Percentiles rank a stretch among this genome's conserved stretches.
phyloP scores from a whole-genome alignment of 352 stramenopile genomes.

The Phytophthora meadii region DNA sequence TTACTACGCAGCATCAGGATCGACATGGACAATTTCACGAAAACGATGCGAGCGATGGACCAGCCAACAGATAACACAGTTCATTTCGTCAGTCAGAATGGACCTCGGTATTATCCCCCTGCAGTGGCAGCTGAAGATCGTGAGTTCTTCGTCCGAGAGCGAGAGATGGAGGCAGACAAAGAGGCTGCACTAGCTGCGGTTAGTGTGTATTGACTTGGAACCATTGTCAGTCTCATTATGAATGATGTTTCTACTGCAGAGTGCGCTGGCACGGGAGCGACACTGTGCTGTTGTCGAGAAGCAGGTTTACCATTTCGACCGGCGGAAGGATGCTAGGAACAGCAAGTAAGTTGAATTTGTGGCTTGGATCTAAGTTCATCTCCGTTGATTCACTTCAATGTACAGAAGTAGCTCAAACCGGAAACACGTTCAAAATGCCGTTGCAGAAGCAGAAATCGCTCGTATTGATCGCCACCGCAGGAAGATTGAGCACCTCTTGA shows the following conservation, averaged over 20 bases:
- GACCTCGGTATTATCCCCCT: conserved; percentile 27
- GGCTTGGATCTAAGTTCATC: background rate
- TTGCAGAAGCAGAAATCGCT: conserved; percentile 18
- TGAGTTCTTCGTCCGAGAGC: conserved; percentile 44
- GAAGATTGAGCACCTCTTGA: conserved; percentile 65
- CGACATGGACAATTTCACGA: conserved; percentile 45
- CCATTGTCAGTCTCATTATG: background rate
- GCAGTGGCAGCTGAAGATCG: conserved; percentile 43
- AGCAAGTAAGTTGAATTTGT: conserved; percentile 9
- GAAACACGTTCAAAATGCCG: conserved; percentile 10
- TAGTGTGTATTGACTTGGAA: conserved; percentile 3
- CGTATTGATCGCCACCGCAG: conserved; percentile 60
- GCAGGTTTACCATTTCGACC: conserved; percentile 60
- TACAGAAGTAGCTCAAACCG: background rate
- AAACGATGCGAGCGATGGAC: conserved; percentile 39
- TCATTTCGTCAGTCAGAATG: conserved; percentile 12
- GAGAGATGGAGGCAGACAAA: conserved; percentile 26
- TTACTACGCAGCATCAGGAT: conserved; percentile 51
- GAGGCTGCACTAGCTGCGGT: conserved; percentile 41
- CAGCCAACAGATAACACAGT: conserved; percentile 25
- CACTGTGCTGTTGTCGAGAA: conserved; percentile 56
- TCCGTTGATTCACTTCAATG: background rate
- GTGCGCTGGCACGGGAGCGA: conserved; percentile 41
- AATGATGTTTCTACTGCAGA: conserved; percentile 28
- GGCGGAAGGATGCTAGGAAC: conserved; percentile 11